phyloP scores from a whole-genome alignment of 2,329 filamentous ascomycete genomes.

The Venturia pyrina region DNA sequence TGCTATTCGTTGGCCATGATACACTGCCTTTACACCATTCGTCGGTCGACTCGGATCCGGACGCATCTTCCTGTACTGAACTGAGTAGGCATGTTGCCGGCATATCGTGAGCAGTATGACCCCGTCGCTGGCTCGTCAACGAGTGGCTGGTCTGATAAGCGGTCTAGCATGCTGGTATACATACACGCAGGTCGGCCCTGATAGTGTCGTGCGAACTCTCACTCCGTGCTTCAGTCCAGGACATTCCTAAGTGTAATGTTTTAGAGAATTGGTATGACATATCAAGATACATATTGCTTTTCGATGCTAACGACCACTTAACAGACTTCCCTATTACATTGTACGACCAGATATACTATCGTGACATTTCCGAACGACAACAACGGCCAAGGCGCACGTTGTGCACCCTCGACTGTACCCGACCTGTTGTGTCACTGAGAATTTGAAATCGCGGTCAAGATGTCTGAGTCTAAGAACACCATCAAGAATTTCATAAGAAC shows the following conservation, averaged over 20 bases:
- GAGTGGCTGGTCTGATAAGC: not conserved
- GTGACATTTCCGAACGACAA: not conserved
- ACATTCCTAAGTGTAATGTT: not conserved
- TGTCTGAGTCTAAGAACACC: constrained; percentile 8
- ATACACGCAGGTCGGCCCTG: not conserved
- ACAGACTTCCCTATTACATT: not conserved
- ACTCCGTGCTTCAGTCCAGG: not conserved
- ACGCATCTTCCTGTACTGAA: not conserved
- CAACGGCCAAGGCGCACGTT: not conserved
- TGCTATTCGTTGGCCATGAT: constrained; percentile 4
- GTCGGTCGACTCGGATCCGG: not conserved
- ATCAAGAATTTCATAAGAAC: constrained; percentile 12
- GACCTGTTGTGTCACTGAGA: not conserved
- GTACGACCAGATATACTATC: not conserved
- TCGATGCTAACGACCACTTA: not conserved
- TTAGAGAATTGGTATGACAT: not conserved
- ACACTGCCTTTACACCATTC: not conserved
- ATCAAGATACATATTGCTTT: no score
- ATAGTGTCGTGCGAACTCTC: not conserved
- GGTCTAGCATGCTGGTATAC: constrained; percentile 4
- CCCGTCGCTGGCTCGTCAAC: not conserved
- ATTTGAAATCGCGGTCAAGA: constrained; percentile 3
- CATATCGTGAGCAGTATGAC: constrained; percentile 1
- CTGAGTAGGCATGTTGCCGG: not conserved
- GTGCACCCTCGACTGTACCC: not conserved